These are phyloP conservation scores for Verticillium albo-atrum DNA, from an alignment of 2,329 filamentous ascomycete species.

Conservation along the genomic window DNA sequence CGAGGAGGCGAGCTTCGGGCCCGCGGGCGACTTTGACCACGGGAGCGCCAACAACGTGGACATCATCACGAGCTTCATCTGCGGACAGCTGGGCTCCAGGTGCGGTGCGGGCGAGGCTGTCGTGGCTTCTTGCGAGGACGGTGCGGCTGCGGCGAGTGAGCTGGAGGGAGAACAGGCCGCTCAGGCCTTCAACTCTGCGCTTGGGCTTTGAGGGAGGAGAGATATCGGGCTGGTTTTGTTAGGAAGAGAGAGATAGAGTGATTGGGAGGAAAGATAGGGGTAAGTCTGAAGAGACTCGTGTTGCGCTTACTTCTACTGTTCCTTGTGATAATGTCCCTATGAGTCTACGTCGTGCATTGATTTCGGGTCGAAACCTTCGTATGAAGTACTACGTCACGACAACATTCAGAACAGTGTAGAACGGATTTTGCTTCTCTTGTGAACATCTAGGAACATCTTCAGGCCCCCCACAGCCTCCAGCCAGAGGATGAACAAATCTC, in stretches of 20 bases:
- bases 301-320: no score
- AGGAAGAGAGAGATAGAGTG: neutral
- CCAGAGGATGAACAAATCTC: neutral
- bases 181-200: constrained; percentile 17
- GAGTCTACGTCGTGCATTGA: no score
- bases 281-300: neutral
- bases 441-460: neutral
- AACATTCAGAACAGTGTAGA: neutral
- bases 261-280: neutral
- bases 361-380: no score
- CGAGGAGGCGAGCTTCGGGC: constrained; percentile 36
- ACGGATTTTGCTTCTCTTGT: neutral
- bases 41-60: constrained; percentile 36
- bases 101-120: constrained; percentile 16
- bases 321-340: no score
- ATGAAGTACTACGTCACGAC: neutral
- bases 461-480: neutral
- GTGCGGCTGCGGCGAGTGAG: constrained; percentile 14
- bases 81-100: constrained; percentile 29
- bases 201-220: constrained; percentile 3
- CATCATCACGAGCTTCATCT: constrained; percentile 43
- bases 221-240: neutral
- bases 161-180: constrained; percentile 18
- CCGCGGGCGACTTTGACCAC: constrained; percentile 43
- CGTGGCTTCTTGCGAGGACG: constrained; percentile 14